A percentile compares a stretch with the other conserved stretches of the same genome.
Evolutionary conservation across 176 grass and related monocot species (phyloP).

Genomic region (Sorghum bicolor): DNA sequence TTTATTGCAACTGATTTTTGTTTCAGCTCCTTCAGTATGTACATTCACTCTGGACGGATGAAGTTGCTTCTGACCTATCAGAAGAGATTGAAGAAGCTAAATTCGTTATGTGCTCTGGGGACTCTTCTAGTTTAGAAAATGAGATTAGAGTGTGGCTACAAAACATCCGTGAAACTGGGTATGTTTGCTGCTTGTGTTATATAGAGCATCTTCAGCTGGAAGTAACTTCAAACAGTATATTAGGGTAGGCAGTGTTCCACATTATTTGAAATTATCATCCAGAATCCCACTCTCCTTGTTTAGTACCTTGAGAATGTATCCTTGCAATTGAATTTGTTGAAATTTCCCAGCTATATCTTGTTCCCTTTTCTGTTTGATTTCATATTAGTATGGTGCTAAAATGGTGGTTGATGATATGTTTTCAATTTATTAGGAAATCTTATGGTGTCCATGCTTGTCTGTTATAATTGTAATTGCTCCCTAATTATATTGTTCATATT

Average conservation of each 20-base stretch:
- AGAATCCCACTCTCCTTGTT: neutral
- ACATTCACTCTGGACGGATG: constrained; percentile 6
- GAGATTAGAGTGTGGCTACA: constrained; percentile 8
- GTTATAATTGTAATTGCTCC: no score
- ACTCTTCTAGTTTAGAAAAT: neutral
- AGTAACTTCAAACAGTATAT: neutral
- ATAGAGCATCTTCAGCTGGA: neutral
- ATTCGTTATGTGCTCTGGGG: neutral
- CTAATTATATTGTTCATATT: no score
- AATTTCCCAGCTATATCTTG: neutral
- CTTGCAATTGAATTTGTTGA: neutral
- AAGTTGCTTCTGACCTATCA: neutral
- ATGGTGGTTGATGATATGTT: no score
- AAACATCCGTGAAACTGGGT: constrained; percentile 1
- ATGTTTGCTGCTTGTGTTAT: constrained; percentile 2
- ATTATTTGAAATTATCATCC: no score
- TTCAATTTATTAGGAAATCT: no score
- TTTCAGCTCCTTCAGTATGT: neutral
- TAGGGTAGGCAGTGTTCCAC: neutral
- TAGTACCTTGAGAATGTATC: neutral
- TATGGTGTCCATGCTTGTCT: no score
- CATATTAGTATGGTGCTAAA: no score
- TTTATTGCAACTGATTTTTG: neutral
- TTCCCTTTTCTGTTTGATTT: neutral
- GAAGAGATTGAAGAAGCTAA: constrained; percentile 11